Conservation (phyloP, 768 basidiomycete genomes). For the Gymnopilus junonius region DNA sequence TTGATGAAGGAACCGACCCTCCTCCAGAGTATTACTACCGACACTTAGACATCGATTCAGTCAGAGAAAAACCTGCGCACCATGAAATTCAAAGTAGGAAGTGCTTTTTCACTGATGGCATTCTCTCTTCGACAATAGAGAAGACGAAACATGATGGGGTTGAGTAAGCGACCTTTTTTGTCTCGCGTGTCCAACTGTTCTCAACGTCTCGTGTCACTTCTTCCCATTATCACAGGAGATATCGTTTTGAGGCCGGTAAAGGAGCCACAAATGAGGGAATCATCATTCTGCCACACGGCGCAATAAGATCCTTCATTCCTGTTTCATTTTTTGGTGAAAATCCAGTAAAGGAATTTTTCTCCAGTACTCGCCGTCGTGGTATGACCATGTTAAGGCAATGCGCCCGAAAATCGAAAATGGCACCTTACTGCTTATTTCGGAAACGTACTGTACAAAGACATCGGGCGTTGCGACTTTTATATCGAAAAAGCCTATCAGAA, state of each 20-base stretch:
- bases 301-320: background rate
- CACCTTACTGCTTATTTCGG: conserved; percentile 2
- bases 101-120: background rate
- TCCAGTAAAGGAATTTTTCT: conserved; percentile 3
- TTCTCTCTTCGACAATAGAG: background rate
- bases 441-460: background rate
- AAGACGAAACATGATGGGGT: background rate
- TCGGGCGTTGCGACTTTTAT: conserved; percentile 13
- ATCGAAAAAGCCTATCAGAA: background rate
- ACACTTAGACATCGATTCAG: background rate
- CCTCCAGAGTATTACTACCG: background rate
- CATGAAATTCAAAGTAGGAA: background rate
- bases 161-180: background rate
- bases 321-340: background rate
- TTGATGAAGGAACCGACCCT: background rate
- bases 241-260: background rate
- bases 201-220: no score
- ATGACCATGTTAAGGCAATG: background rate
- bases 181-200: background rate
- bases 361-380: conserved; percentile 7
- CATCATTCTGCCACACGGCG: conserved; percentile 9
- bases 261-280: conserved; percentile 3
- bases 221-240: background rate
- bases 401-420: conserved; percentile 1
- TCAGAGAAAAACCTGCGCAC: background rate